Conservation (phyloP, 2,329 filamentous ascomycete species). For the Chaetomium sp. region DNA sequence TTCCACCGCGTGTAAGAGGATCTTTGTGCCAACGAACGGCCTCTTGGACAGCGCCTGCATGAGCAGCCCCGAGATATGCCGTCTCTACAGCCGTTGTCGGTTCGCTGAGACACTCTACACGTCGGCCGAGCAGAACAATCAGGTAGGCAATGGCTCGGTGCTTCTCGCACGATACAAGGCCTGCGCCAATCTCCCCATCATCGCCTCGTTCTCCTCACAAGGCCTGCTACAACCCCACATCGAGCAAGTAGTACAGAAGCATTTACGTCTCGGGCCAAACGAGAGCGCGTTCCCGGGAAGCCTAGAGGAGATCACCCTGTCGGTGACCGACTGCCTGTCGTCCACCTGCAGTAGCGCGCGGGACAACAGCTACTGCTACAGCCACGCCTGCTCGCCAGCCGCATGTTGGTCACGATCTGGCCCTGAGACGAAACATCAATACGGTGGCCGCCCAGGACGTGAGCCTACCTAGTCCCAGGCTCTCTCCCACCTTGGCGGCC, state of each 20-base stretch:
- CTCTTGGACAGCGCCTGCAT: neutral
- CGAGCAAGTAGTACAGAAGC: neutral
- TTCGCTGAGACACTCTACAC: neutral
- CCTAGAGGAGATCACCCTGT: neutral
- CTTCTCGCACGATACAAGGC: neutral
- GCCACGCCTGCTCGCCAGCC: slow-evolving; percentile 26
- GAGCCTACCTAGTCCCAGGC: slow-evolving; percentile 88
- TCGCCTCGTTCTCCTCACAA: neutral
- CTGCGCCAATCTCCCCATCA: neutral
- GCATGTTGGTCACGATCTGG: slow-evolving; percentile 50
- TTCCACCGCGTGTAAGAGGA: neutral
- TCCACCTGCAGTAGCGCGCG: neutral
- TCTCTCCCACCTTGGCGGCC: slow-evolving; percentile 88
- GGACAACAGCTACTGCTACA: neutral
- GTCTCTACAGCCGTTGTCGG: neutral
- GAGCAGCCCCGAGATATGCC: neutral
- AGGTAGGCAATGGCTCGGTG: neutral
- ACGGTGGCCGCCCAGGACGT: slow-evolving; percentile 79
- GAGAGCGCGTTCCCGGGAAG: neutral
- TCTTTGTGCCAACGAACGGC: neutral
- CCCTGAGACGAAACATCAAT: slow-evolving; percentile 60
- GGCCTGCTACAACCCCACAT: neutral
- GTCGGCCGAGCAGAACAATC: neutral
- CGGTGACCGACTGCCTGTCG: neutral
- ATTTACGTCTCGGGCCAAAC: neutral